Base-by-base conservation (phyloP, 2,329 filamentous ascomycete species). In the Cladophialophora immunda region DNA sequence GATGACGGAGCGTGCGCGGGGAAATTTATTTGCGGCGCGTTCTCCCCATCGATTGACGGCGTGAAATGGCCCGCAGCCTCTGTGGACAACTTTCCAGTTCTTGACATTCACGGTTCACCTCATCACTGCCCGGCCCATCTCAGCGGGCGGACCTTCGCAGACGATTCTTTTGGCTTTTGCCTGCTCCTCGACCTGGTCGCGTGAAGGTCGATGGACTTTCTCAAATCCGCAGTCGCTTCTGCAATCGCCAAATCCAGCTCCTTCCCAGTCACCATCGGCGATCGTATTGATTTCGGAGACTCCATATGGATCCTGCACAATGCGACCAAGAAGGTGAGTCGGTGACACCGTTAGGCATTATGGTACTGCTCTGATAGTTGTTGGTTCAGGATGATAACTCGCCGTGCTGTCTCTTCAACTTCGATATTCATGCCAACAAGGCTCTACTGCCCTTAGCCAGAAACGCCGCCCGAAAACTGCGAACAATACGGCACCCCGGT, bases 221-320 rank as follows among this genome's bases (percentile, higher is more conserved):
- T 99, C 77, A 98, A 98, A 82, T 98, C 94, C 68, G 95, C 95
- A 60, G 93, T 98, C 77, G 94, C 94, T 54, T 98, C 95, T 68
- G 94, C 94, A 73, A 98, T 99, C 75, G 92, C 95, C 54, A 95
- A 97, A 79, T 94, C 94, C 1, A 93, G 94, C 61, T 90, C 94
- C 5, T 97, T 97, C 76, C 93, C 93, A 4, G 98, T 97, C 78
- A 90, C 87, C 56, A 95, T 98, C 77, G 94, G 94, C 74, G 95
- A 99, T 79, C 89, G 91, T 78, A 91, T 98, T 67, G 94, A 98
- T 77, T 85, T 95, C 61, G 92, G 96, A 78, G 89, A 95, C 76
- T 97, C 94, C 29, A 94, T 98, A 75, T 99, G 95, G 94, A 92
- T 91, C n/a, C 83, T 99, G 66, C 90, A 95, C 81, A 97, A 98